Evolutionary conservation across 805 yeast species (phyloP).

Genomic region (Komagataella phaffii): DNA sequence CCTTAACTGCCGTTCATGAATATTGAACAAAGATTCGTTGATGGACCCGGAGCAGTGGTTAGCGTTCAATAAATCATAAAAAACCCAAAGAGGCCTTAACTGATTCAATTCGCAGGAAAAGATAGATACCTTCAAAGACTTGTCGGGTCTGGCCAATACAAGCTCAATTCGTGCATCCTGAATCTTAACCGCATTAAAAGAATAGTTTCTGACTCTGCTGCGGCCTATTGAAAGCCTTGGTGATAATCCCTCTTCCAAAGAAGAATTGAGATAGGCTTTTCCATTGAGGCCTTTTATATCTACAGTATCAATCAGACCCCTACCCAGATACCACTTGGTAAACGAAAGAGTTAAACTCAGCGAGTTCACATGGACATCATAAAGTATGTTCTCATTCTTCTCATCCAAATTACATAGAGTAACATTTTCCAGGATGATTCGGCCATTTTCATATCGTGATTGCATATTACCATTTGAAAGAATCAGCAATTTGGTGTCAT

Average conservation of each 20-base stretch:
- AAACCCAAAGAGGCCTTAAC: constrained; percentile 86
- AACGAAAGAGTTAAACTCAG: constrained; percentile 75
- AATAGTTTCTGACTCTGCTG: constrained; percentile 82
- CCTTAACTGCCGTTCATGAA: constrained; percentile 36
- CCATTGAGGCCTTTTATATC: constrained; percentile 83
- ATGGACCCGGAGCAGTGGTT: constrained; percentile 80
- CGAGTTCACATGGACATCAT: constrained; percentile 80
- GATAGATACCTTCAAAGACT: constrained; percentile 16
- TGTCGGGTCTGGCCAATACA: constrained; percentile 20
- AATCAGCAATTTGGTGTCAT: neutral
- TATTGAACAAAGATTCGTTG: constrained; percentile 86
- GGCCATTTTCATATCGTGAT: constrained; percentile 57
- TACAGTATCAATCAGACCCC: constrained; percentile 75
- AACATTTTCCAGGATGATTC: constrained; percentile 10
- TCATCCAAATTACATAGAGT: constrained; percentile 22
- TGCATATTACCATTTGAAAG: constrained; percentile 40
- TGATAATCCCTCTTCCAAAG: constrained; percentile 75
- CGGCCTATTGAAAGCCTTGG: constrained; percentile 59
- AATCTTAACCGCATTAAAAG: constrained; percentile 68
- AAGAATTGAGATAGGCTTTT: constrained; percentile 71
- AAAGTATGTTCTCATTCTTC: constrained; percentile 94
- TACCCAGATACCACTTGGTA: constrained; percentile 79
- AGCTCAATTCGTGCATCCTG: constrained; percentile 77
- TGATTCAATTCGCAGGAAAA: constrained; percentile 72
- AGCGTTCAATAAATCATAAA: constrained; percentile 77